These are phyloP conservation scores for Thozetella sp. DNA, from an alignment of 495 filamentous ascomycete genomes.

Conservation along the genomic window DNA sequence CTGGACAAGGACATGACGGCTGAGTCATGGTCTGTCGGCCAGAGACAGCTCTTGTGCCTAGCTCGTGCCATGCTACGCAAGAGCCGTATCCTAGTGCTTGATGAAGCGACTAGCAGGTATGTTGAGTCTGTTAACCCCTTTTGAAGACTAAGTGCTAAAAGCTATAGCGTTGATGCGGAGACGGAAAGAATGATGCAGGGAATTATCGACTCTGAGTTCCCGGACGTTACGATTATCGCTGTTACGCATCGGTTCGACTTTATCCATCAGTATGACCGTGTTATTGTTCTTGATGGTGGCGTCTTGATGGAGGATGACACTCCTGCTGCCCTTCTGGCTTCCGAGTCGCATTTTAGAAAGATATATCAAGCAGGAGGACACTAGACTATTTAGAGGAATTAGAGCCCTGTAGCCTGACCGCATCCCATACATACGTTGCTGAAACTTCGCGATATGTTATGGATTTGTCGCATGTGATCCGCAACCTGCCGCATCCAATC, in stretches of 20 bases:
- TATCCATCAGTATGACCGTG: slow-evolving; percentile 42
- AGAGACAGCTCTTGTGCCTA: slow-evolving; percentile 47
- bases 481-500: too few species aligned
- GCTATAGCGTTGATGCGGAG: slow-evolving; percentile 42
- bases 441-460: too few species aligned
- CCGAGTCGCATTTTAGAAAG: background rate
- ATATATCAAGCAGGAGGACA: background rate
- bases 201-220: slow-evolving; percentile 57
- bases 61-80: slow-evolving; percentile 36
- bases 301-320: slow-evolving; percentile 18
- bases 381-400: too few species aligned
- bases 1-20: slow-evolving; percentile 30
- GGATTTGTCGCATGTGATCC: too few species aligned
- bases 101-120: slow-evolving; percentile 48
- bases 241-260: slow-evolving; percentile 60
- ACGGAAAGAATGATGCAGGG: slow-evolving; percentile 60
- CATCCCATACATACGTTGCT: too few species aligned
- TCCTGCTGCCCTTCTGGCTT: slow-evolving; percentile 10
- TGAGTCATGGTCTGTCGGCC: slow-evolving; percentile 39
- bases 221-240: slow-evolving; percentile 52
- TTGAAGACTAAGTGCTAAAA: too few species aligned
- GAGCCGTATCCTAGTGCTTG: slow-evolving; percentile 40
- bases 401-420: too few species aligned
- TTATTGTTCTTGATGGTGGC: slow-evolving; percentile 19
- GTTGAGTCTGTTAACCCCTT: slow-evolving; percentile 6